These are phyloP conservation scores for Hygrocybe punicea DNA, from an alignment of 768 basidiomycete species.

Conservation along the genomic window DNA sequence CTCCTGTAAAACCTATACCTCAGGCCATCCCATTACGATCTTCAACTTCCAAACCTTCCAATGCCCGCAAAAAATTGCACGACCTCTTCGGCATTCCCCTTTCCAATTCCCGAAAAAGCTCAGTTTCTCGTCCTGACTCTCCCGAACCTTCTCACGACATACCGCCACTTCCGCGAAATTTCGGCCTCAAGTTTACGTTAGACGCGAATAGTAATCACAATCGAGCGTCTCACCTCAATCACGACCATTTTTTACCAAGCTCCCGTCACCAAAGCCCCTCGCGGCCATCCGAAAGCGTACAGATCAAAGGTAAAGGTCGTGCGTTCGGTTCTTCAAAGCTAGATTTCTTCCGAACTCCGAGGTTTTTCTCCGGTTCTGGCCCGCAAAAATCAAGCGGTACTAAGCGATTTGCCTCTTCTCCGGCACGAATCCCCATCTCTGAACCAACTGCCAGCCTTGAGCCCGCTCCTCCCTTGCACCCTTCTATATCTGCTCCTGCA, in stretches of 20 bases:
- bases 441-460: not conserved
- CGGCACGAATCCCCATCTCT: conserved; percentile 8
- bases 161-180: conserved; percentile 23
- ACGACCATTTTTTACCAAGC: conserved; percentile 15
- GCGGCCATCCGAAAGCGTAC: conserved; percentile 9
- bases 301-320: conserved; percentile 3
- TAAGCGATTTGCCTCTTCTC: not conserved
- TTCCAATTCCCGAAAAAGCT: conserved; percentile 36
- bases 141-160: conserved; percentile 22
- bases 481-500: conserved; percentile 10
- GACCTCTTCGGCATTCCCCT: conserved; percentile 47
- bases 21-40: conserved; percentile 18
- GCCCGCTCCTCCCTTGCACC: conserved; percentile 1
- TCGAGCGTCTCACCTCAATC: conserved; percentile 24
- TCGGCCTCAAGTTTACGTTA: conserved; percentile 16
- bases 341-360: conserved; percentile 4
- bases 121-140: conserved; percentile 33
- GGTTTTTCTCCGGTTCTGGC: not conserved
- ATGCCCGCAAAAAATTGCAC: conserved; percentile 41
- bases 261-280: conserved; percentile 23
- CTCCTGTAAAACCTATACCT: conserved; percentile 12
- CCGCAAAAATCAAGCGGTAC: conserved; percentile 1
- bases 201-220: conserved; percentile 16
- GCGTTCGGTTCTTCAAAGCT: conserved; percentile 1
- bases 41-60: conserved; percentile 36